Evolutionary conservation across 139 green algal species (phyloP), one percentile per base, ranked within the genome.

Genomic region (Chlorella sp.): DNA sequence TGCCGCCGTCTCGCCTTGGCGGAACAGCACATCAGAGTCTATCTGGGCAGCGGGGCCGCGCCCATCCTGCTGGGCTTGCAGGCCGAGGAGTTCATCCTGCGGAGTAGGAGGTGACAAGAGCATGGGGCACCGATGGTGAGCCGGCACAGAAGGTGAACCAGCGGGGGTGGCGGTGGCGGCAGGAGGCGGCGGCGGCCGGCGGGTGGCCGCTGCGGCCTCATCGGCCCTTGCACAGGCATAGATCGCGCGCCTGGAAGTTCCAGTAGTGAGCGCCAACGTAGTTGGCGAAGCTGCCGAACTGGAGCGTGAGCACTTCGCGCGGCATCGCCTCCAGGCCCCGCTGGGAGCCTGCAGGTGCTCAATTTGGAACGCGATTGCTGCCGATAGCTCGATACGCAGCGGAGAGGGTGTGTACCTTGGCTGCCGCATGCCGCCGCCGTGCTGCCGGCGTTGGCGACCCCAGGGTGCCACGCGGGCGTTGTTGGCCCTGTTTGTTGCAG

Each of bases 251-350:
- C 92, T 98, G 95, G 17, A 98, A 83, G 83, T 98, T 98, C 96
- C 96, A 98, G 74, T 93, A 97, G 82, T 98, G 96, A 7, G 96
- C 84, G 9, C 92, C 96, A 0, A 95, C 90, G 68, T 91, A 95
- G 80, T 97, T 98, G 21, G 95, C 93, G 26, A 95, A 95, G 62
- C 67, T 87, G 18, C 96, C 96, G 25, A 98, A 87, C 85, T 96
- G 93, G 17, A 97, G 79, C 0, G 95, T 97, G 30, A 98, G 92
- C 15, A 98, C 78, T 63, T 97, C 95, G 1, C 64, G 41, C 51
- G 73, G n/a, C 73, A 87, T 84, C 20, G 55, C 75, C 17, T 15
- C 26, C 12, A 21, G 12, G 51, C 2, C 12, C 51, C 51, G 12
- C 13, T 60, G 3, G 12, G 11, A 3, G 51, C 51, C 51, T 20